These are phyloP conservation scores for Aspergillus oerlinghausenensis DNA, from an alignment of 2,329 filamentous ascomycete genomes.

Conservation along the genomic window DNA sequence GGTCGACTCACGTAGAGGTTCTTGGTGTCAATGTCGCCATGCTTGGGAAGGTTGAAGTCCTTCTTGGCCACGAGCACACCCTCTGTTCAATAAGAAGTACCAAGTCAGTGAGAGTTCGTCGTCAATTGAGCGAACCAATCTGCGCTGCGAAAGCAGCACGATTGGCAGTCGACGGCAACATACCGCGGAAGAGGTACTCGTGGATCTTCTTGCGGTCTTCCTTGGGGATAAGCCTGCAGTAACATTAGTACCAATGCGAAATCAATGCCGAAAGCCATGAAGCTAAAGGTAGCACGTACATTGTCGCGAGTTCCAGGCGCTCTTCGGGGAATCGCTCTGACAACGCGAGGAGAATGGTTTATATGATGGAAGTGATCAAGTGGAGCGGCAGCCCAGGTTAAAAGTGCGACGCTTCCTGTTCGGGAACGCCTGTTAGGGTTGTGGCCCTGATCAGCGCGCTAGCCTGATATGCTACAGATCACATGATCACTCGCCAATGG, in stretches of 20 bases:
- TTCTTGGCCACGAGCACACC: slow-evolving; percentile 95
- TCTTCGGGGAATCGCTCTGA: slow-evolving; percentile 52
- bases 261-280: background rate
- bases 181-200: slow-evolving; percentile 97
- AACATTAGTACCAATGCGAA: slow-evolving; percentile 13
- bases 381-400: slow-evolving; percentile 28
- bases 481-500: background rate
- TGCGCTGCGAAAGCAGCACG: background rate
- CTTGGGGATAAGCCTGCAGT: slow-evolving; percentile 91
- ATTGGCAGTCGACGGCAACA: slow-evolving; percentile 28
- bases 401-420: slow-evolving; percentile 36
- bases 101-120: slow-evolving; percentile 12
- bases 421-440: slow-evolving; percentile 26
- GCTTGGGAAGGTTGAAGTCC: slow-evolving; percentile 98
- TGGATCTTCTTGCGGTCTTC: slow-evolving; percentile 99
- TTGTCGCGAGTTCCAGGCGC: slow-evolving; percentile 52
- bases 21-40: slow-evolving; percentile 98
- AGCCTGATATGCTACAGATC: slow-evolving; percentile 4
- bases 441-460: slow-evolving; percentile 21
- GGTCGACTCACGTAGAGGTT: slow-evolving; percentile 72
- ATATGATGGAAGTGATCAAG: slow-evolving; percentile 28
- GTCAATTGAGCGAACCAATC: background rate
- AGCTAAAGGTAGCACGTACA: slow-evolving; percentile 30
- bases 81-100: slow-evolving; percentile 43
- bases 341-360: slow-evolving; percentile 40